Percentiles rank a stretch among this genome's conserved stretches.
Conservation (phyloP, 2,329 filamentous ascomycete genomes). For the Phoma herbarum region DNA sequence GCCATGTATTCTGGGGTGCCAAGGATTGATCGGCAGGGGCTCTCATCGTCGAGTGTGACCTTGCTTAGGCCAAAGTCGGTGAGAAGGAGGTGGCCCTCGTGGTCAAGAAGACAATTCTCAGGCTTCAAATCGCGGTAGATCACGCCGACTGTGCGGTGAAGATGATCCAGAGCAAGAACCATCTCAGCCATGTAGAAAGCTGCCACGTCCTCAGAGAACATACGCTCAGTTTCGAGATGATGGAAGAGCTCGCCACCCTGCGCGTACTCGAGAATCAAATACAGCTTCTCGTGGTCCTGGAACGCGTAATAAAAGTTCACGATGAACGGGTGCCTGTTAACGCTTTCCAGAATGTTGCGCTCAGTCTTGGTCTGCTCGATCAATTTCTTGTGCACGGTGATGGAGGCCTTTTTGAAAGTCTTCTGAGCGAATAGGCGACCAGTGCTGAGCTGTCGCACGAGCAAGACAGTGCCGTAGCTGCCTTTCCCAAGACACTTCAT, state of each 20-base stretch:
- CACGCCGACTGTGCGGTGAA: slow-evolving; percentile 90
- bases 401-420: slow-evolving; percentile 95
- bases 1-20: slow-evolving; percentile 99
- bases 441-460: slow-evolving; percentile 88
- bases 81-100: slow-evolving; percentile 88
- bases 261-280: slow-evolving; percentile 96
- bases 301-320: slow-evolving; percentile 99
- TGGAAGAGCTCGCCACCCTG: slow-evolving; percentile 96
- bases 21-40: slow-evolving; percentile 84
- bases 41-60: slow-evolving; percentile 78
- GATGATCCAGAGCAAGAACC: slow-evolving; percentile 90
- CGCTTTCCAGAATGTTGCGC: slow-evolving; percentile 90
- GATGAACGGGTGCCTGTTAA: slow-evolving; percentile 96
- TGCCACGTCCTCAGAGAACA: slow-evolving; percentile 89
- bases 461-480: slow-evolving; percentile 90
- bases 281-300: slow-evolving; percentile 96
- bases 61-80: slow-evolving; percentile 98
- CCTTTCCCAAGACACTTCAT: slow-evolving; percentile 94
- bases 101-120: slow-evolving; percentile 93
- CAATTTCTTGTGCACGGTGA: slow-evolving; percentile 94
- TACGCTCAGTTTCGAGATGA: slow-evolving; percentile 91
- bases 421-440: slow-evolving; percentile 96
- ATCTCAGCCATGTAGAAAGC: slow-evolving; percentile 99
- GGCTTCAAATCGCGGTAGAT: slow-evolving; percentile 98
- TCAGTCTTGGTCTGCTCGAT: slow-evolving; percentile 98